Evolutionary conservation across 257 asterid species (phyloP).

Genomic region (Solanum acaule): DNA sequence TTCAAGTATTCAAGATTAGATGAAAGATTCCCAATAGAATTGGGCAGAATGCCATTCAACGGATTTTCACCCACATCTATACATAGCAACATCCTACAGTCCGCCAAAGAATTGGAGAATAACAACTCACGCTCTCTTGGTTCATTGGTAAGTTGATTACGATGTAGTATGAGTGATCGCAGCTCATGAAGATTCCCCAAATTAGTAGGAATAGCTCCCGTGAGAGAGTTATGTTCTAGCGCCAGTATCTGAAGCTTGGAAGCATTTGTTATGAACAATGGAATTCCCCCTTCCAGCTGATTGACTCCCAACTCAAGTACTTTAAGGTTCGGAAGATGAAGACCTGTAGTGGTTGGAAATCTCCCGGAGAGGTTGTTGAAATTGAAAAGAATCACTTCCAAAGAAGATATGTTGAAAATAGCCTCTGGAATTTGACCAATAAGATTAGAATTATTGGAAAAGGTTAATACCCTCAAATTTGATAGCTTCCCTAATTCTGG

Average conservation of each 20-base stretch:
- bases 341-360: neutral
- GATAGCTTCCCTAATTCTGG: too few relatives aligned
- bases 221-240: neutral
- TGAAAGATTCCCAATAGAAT: neutral
- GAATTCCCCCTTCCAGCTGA: neutral
- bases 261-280: neutral
- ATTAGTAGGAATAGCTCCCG: neutral
- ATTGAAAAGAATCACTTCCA: neutral
- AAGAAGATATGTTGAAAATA: neutral
- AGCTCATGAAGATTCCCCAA: neutral
- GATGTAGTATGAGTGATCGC: rapidly evolving
- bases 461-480: too few relatives aligned
- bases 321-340: neutral
- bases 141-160: neutral
- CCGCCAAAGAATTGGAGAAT: neutral
- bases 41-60: neutral
- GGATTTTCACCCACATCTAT: rapidly evolving
- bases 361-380: neutral
- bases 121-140: neutral
- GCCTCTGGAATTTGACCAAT: neutral
- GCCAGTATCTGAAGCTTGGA: neutral
- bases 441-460: too few relatives aligned
- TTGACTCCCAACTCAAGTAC: rapidly evolving
- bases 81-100: neutral
- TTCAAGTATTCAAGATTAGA: neutral